phyloP scores from a whole-genome alignment of 306 rosid species.

The Lathyrus oleraceus region DNA sequence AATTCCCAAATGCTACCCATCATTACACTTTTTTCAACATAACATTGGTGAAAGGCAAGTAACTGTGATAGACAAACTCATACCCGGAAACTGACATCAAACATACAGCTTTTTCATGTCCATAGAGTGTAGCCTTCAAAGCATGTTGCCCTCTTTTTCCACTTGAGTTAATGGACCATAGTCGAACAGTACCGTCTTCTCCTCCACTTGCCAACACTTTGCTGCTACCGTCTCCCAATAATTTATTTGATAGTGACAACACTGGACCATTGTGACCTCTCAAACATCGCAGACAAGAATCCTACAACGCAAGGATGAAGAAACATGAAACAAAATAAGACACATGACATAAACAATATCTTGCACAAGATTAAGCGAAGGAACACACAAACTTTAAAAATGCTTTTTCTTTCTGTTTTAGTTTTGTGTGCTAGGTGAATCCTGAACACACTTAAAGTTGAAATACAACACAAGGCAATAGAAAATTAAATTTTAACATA shows the following conservation, averaged over 20 bases:
- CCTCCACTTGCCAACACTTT: conserved; percentile 94
- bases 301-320: conserved; percentile 45
- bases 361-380: conserved; percentile 8
- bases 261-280: conserved; percentile 91
- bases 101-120: conserved; percentile 75
- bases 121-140: conserved; percentile 71
- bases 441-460: neutral
- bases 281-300: conserved; percentile 58
- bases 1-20: neutral
- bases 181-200: conserved; percentile 87
- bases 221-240: conserved; percentile 66
- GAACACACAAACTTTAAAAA: neutral
- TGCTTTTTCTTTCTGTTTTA: neutral
- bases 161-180: conserved; percentile 73
- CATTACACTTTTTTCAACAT: conserved; percentile 8
- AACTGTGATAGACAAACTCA: conserved; percentile 33
- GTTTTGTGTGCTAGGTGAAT: neutral
- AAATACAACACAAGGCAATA: neutral
- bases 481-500: conserved; percentile 3
- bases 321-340: conserved; percentile 4
- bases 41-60: neutral
- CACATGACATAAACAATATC: conserved; percentile 16
- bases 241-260: conserved; percentile 65
- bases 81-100: conserved; percentile 80
- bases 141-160: conserved; percentile 72